Percentiles rank a stretch among this genome's conserved stretches.
Conservation (phyloP, 768 basidiomycete genomes). For the Neoboletus magnificus region DNA sequence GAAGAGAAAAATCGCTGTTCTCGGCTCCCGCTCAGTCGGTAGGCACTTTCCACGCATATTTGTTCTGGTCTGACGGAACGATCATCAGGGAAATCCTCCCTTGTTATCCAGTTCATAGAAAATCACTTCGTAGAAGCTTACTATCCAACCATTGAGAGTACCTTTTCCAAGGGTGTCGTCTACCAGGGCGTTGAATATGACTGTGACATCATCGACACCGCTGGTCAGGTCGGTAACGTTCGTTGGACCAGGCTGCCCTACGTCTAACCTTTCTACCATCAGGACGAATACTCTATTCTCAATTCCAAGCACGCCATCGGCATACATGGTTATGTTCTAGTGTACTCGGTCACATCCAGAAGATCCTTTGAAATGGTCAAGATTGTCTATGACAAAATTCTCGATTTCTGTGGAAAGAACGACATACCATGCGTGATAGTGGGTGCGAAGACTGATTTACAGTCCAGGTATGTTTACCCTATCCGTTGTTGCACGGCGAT, state of each 20-base stretch:
- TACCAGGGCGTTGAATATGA: constrained; percentile 91
- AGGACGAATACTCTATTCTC: constrained; percentile 94
- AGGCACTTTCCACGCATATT: constrained; percentile 24
- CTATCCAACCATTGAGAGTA: constrained; percentile 93
- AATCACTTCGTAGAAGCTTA: constrained; percentile 89
- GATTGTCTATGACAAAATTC: constrained; percentile 90
- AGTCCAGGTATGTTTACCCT: constrained; percentile 55
- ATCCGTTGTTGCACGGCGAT: constrained; percentile 5
- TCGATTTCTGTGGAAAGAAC: constrained; percentile 78
- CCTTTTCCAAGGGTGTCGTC: constrained; percentile 78
- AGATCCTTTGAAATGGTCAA: constrained; percentile 94
- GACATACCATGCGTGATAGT: constrained; percentile 93
- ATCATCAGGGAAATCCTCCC: constrained; percentile 85
- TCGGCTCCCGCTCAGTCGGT: constrained; percentile 90
- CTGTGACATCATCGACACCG: constrained; percentile 97
- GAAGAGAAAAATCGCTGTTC: constrained; percentile 86
- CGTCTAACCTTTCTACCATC: constrained; percentile 3
- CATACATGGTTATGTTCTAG: constrained; percentile 95
- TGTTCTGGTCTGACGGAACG: constrained; percentile 16
- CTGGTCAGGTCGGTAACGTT: constrained; percentile 73
- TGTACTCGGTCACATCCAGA: constrained; percentile 88
- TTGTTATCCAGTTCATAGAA: constrained; percentile 91
- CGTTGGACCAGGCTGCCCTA: neutral
- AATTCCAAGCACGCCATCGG: constrained; percentile 94
- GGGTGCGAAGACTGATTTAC: constrained; percentile 87